Conservation (phyloP, 805 yeast species). For the Kodamaea fukazawae region DNA sequence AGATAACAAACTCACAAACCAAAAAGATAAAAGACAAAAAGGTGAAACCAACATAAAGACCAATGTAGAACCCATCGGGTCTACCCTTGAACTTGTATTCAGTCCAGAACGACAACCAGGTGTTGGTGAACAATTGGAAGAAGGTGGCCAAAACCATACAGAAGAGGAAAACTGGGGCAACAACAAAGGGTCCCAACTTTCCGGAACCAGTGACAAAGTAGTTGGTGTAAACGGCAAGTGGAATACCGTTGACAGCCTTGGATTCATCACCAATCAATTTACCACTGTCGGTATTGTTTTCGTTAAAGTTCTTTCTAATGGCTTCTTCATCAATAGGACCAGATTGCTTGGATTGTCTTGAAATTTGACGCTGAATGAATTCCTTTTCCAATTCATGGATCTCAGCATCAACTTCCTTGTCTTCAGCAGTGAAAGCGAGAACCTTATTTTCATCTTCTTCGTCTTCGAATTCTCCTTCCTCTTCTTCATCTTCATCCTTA, state of each 20-base stretch:
- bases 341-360: constrained; percentile 3
- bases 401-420: constrained; percentile 5
- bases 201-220: constrained; percentile 24
- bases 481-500: constrained; percentile 8
- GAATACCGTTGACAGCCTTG: constrained; percentile 25
- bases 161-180: constrained; percentile 3
- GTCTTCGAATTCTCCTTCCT: background rate
- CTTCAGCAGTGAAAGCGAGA: constrained; percentile 5
- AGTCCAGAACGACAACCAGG: constrained; percentile 86
- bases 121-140: constrained; percentile 57
- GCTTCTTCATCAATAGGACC: constrained; percentile 12
- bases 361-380: constrained; percentile 5
- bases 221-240: constrained; percentile 28
- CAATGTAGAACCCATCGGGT: constrained; percentile 63
- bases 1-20: constrained; percentile 39
- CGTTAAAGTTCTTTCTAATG: constrained; percentile 6
- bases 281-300: constrained; percentile 5
- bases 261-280: constrained; percentile 16
- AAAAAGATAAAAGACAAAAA: constrained; percentile 47
- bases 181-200: background rate
- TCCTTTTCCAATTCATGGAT: constrained; percentile 7
- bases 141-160: constrained; percentile 44
- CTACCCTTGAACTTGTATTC: constrained; percentile 47
- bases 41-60: constrained; percentile 64
- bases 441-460: constrained; percentile 14